Evolutionary conservation across 306 rosid species (phyloP).

Genomic region (Oxytropis ochrocephala): DNA sequence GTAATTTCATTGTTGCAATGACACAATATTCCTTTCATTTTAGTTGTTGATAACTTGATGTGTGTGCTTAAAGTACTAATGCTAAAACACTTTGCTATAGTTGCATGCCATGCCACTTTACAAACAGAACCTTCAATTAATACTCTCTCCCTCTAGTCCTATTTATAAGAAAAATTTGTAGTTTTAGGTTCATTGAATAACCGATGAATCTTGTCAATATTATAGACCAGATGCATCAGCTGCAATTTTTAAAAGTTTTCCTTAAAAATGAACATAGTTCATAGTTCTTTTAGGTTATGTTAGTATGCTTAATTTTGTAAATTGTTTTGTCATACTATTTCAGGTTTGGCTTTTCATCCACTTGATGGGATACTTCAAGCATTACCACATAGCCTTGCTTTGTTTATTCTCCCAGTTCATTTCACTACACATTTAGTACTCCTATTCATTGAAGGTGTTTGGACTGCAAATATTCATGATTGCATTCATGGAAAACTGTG

Average conservation of each 20-base stretch:
- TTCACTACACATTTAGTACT: constrained; percentile 59
- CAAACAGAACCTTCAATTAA: neutral
- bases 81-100: neutral
- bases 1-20: neutral
- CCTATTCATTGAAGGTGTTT: constrained; percentile 62
- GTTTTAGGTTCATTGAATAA: too few relatives aligned
- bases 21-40: neutral
- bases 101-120: neutral
- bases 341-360: constrained; percentile 98
- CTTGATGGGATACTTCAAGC: constrained; percentile 94
- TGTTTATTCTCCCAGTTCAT: constrained; percentile 70
- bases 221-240: too few relatives aligned
- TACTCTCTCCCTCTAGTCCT: too few relatives aligned
- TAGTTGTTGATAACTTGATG: neutral
- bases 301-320: neutral
- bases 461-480: constrained; percentile 94
- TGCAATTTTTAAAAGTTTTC: too few relatives aligned
- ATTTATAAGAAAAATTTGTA: too few relatives aligned
- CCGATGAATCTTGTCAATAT: too few relatives aligned
- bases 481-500: constrained; percentile 72
- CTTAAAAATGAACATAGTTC: neutral
- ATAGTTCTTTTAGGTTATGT: neutral
- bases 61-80: neutral
- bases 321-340: neutral
- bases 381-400: constrained; percentile 54